Evolutionary conservation across 352 stramenopile genomes (phyloP).

Genomic region (Phytophthora idaei): DNA sequence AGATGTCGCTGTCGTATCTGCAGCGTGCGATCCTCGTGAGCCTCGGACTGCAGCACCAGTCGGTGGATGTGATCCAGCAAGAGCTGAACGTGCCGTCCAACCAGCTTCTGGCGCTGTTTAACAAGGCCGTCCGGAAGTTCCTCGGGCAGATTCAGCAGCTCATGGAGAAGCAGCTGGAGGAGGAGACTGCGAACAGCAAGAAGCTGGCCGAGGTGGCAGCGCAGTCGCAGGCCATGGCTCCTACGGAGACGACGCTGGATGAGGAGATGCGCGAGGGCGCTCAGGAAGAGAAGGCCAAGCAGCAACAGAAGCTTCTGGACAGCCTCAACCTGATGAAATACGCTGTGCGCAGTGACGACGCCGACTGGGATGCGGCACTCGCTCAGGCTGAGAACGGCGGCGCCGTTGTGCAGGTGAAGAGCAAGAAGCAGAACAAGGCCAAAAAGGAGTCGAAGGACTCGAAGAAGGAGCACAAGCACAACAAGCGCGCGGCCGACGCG

Average conservation of each 20-base stretch:
- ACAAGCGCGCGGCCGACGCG: constrained; percentile 49
- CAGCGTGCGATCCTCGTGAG: constrained; percentile 96
- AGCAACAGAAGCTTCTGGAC: constrained; percentile 85
- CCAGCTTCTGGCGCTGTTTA: constrained; percentile 98
- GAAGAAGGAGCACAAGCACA: constrained; percentile 61
- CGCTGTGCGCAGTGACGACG: constrained; percentile 92
- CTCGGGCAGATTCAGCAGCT: constrained; percentile 77
- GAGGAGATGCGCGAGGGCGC: constrained; percentile 81
- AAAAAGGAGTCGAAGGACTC: constrained; percentile 74
- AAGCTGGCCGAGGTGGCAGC: constrained; percentile 62
- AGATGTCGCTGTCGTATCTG: constrained; percentile 94
- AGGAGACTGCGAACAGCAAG: constrained; percentile 59
- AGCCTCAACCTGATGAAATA: constrained; percentile 96
- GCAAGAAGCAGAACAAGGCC: constrained; percentile 66
- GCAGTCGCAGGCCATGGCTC: constrained; percentile 79
- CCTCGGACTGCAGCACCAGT: constrained; percentile 93
- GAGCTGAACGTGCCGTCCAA: constrained; percentile 96
- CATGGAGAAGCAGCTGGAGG: constrained; percentile 85
- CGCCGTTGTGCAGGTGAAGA: constrained; percentile 84
- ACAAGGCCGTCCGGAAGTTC: constrained; percentile 96
- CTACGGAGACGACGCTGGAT: constrained; percentile 82
- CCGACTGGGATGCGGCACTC: constrained; percentile 90
- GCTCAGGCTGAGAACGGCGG: constrained; percentile 42
- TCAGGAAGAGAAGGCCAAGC: constrained; percentile 81
- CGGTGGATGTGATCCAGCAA: constrained; percentile 92